Conservation (phyloP, 768 basidiomycete genomes). For the Daedaleopsis sinensis region DNA sequence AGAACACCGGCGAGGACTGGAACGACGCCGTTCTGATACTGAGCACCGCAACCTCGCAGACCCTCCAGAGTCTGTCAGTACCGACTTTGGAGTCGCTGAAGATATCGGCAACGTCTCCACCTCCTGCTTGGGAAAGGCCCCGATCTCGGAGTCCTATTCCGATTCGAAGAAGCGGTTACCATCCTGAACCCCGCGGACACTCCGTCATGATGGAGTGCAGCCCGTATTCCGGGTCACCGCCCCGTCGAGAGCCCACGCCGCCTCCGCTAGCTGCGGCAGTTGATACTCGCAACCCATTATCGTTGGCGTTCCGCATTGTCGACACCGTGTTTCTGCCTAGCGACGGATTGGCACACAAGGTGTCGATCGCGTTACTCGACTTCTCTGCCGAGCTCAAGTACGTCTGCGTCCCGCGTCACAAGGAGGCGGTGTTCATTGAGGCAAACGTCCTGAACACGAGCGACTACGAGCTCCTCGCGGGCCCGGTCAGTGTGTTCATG, state of each 20-base stretch:
- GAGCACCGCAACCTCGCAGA: slow-evolving; percentile 49
- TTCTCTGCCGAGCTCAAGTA: slow-evolving; percentile 50
- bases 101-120: neutral
- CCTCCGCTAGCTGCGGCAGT: neutral
- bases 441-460: slow-evolving; percentile 59
- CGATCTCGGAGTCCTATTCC: too few relatives aligned
- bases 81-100: neutral
- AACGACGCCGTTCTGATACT: slow-evolving; percentile 49
- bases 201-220: too few relatives aligned
- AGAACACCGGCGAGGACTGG: slow-evolving; percentile 68
- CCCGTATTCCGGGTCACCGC: too few relatives aligned
- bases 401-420: slow-evolving; percentile 52
- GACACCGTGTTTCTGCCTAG: slow-evolving; percentile 55
- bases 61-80: slow-evolving; percentile 31
- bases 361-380: slow-evolving; percentile 51
- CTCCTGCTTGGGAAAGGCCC: neutral
- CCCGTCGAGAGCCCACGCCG: too few relatives aligned
- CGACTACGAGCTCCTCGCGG: slow-evolving; percentile 57
- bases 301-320: slow-evolving; percentile 51
- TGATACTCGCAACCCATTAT: slow-evolving; percentile 50
- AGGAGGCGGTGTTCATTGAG: slow-evolving; percentile 49
- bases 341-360: slow-evolving; percentile 57
- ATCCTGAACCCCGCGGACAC: too few relatives aligned
- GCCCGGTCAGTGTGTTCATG: slow-evolving; percentile 55
- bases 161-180: slow-evolving; percentile 34